These are phyloP conservation scores for Thermothelomyces thermophilus DNA, from an alignment of 2,329 filamentous ascomycete genomes.

Conservation along the genomic window DNA sequence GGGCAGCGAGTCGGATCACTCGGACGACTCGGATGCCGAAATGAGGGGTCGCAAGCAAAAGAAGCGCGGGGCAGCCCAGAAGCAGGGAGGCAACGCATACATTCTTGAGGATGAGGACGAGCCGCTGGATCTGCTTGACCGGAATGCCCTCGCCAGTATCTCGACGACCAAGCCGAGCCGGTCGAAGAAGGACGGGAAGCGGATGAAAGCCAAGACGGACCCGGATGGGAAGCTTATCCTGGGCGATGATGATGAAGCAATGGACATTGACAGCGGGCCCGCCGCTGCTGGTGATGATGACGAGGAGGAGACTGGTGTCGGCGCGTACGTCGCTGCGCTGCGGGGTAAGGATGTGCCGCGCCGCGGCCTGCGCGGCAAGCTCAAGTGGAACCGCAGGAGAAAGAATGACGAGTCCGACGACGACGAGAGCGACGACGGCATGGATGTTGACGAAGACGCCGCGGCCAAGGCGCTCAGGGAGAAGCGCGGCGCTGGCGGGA, in stretches of 20 bases:
- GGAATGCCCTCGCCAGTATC: constrained; percentile 83
- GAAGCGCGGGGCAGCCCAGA: constrained; percentile 45
- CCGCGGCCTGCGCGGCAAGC: constrained; percentile 58
- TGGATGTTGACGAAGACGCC: constrained; percentile 32
- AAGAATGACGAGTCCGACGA: constrained; percentile 48
- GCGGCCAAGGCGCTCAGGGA: constrained; percentile 46
- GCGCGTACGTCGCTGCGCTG: constrained; percentile 63
- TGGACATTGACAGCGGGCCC: constrained; percentile 49
- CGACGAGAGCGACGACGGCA: constrained; percentile 36
- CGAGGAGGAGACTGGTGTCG: constrained; percentile 49
- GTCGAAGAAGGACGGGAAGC: constrained; percentile 51
- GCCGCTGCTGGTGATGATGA: constrained; percentile 26
- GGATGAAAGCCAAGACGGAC: constrained; percentile 62
- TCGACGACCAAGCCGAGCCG: constrained; percentile 79
- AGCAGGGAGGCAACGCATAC: constrained; percentile 62
- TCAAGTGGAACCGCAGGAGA: constrained; percentile 53
- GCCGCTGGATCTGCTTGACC: constrained; percentile 86
- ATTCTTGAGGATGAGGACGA: constrained; percentile 94
- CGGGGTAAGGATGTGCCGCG: constrained; percentile 60
- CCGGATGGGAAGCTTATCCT: constrained; percentile 77
- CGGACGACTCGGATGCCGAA: constrained; percentile 58
- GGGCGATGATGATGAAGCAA: constrained; percentile 52
- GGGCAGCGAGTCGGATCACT: constrained; percentile 29
- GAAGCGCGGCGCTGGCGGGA: constrained; percentile 5
- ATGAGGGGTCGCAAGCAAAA: constrained; percentile 31